Evolutionary conservation across 1,284 basidiomycete genomes (phyloP).

Genomic region (Lignosus rhinocerotis): DNA sequence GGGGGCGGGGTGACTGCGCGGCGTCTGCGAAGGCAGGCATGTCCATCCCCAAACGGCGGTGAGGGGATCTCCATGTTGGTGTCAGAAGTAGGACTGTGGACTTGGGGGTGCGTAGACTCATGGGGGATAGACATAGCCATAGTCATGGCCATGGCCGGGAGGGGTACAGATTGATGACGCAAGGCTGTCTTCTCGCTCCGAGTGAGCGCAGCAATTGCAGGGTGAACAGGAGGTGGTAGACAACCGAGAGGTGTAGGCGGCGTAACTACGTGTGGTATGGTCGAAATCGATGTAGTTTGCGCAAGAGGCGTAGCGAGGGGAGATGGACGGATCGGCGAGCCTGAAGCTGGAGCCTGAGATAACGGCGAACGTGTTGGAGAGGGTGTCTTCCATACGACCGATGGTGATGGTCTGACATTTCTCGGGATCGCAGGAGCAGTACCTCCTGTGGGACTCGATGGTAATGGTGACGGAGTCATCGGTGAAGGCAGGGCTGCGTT

Average conservation of each 20-base stretch:
- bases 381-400: conserved; percentile 19
- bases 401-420: conserved; percentile 10
- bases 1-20: conserved; percentile 19
- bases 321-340: background rate
- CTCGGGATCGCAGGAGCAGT: conserved; percentile 1
- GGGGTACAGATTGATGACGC: conserved; percentile 7
- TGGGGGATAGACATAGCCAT: background rate
- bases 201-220: background rate
- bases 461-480: background rate
- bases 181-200: conserved; percentile 8
- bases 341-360: conserved; percentile 3
- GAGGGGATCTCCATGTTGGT: background rate
- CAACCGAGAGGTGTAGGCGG: background rate
- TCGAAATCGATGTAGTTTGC: background rate
- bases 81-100: background rate
- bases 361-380: conserved; percentile 18
- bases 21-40: conserved; percentile 7
- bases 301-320: background rate
- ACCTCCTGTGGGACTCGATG: background rate
- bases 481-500: background rate
- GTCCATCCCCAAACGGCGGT: background rate
- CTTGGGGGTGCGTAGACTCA: background rate
- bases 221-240: background rate
- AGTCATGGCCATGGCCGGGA: conserved; percentile 4
- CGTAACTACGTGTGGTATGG: too few relatives aligned